Base-by-base conservation (phyloP, 306 rosid species). In the Cicer bijugum region DNA sequence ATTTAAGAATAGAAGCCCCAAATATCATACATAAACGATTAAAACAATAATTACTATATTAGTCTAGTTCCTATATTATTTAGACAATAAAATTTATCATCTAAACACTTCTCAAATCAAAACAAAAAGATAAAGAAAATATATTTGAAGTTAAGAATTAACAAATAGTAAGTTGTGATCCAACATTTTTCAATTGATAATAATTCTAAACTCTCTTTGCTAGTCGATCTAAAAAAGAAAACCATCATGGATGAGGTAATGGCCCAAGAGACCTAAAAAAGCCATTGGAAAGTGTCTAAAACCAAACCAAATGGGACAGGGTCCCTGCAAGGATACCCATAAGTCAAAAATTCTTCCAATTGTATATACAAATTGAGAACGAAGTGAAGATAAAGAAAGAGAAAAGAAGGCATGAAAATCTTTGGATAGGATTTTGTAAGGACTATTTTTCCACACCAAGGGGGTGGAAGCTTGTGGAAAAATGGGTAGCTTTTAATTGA, bases 341-440 rank as follows among this genome's bases (percentile, higher is more conserved):
- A 79, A 80, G 86, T 83, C 86, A 83, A 79, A 70, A 12, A 17
- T 15, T 40, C 39, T 47, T 57, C 17, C 16, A 37, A 46, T 56
- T 75, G 20, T 46, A 8, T 44, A 33, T 45, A 16, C 37, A 47
- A 10, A 68, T 58, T 43, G 42, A 70, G 67, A 75, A 73, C 2
- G 44, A 69, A 60, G 64, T 44, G 68, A 38, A 64, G 58, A 51
- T n/a, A 40, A 46, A 62, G 56, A 71, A 63, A 63, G 75, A 56
- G 56, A 83, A 64, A 74, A 69, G 67, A 61, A 78, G 58, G 33
- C 48, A 42, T 12, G 59, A 67, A 71, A 42, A 71, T 70, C 76
- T 79, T 79, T 45, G 67, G 28, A 23, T 71, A 62, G 79, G 77
- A 82, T 77, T 59, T 82, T 73, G 82, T 75, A 51, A 82, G 60